Conservation (phyloP, 495 filamentous ascomycete genomes). For the Pyronema domesticum region DNA sequence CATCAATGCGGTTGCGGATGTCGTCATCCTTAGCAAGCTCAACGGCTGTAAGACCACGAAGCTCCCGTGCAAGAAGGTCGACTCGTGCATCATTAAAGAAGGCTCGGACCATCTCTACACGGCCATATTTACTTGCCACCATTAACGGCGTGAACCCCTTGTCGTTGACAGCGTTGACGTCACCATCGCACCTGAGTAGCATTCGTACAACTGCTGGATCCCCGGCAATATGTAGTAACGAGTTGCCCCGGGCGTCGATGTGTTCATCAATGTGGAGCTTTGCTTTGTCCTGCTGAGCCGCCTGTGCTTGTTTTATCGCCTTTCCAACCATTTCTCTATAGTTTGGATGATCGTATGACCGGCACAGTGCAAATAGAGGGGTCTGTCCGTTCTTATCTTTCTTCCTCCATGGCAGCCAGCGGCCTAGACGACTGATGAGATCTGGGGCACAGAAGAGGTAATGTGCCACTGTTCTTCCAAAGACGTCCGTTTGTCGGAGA, state of each 20-base stretch:
- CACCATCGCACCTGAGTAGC: conserved; percentile 66
- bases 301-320: conserved; percentile 56
- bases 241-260: conserved; percentile 84
- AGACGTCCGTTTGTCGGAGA: conserved; percentile 54
- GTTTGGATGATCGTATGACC: conserved; percentile 83
- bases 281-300: conserved; percentile 55
- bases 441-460: conserved; percentile 77
- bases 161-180: conserved; percentile 91
- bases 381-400: conserved; percentile 95
- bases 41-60: conserved; percentile 80
- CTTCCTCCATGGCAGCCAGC: conserved; percentile 66
- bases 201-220: conserved; percentile 60
- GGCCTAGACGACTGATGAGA: conserved; percentile 55
- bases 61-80: conserved; percentile 66
- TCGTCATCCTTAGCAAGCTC: conserved; percentile 98
- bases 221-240: conserved; percentile 77
- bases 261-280: conserved; percentile 84
- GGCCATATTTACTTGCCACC: conserved; percentile 97
- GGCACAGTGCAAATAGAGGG: conserved; percentile 79
- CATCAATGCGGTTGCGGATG: conserved; percentile 81
- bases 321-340: conserved; percentile 72
- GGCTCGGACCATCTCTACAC: conserved; percentile 77
- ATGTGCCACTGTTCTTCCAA: conserved; percentile 78
- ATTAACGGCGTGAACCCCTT: conserved; percentile 90
- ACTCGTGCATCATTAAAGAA: conserved; percentile 77